These are phyloP conservation scores for Nannizzia gypsea DNA, from an alignment of 2,329 filamentous ascomycete species.

Conservation along the genomic window DNA sequence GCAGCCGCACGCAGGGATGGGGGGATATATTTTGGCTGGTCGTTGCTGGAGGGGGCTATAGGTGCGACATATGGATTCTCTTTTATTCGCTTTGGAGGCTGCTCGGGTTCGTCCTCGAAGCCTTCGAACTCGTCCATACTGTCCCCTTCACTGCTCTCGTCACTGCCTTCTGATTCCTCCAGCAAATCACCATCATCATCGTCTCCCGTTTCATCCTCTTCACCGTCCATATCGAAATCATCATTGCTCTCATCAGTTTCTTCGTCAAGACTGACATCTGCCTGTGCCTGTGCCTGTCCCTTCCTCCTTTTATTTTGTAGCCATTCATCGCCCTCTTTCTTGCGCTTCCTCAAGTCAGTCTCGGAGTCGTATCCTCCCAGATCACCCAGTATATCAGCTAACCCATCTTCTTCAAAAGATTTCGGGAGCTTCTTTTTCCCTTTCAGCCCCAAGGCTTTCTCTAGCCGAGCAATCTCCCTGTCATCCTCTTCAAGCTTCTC, in stretches of 20 bases:
- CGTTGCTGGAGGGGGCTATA: conserved; percentile 21
- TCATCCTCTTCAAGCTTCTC: conserved; percentile 67
- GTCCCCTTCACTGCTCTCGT: conserved; percentile 18
- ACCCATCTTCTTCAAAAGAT: conserved; percentile 66
- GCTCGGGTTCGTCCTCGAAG: conserved; percentile 26
- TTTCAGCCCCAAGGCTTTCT: conserved; percentile 70
- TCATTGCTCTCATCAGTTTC: conserved; percentile 26
- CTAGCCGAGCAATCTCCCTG: conserved; percentile 73
- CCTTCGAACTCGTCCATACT: conserved; percentile 27
- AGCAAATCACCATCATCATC: conserved; percentile 20
- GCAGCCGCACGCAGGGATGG: conserved; percentile 62
- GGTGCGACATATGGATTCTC: conserved; percentile 90
- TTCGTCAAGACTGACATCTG: conserved; percentile 21
- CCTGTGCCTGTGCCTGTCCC: conserved; percentile 27
- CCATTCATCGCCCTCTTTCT: conserved; percentile 53
- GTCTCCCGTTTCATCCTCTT: conserved; percentile 19
- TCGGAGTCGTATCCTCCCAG: conserved; percentile 44
- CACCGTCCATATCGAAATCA: conserved; percentile 23
- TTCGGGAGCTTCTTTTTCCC: conserved; percentile 62
- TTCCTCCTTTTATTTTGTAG: conserved; percentile 47
- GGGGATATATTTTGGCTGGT: conserved; percentile 66
- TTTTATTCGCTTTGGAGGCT: conserved; percentile 30
- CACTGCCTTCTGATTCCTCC: conserved; percentile 19
- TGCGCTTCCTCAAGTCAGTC: conserved; percentile 43
- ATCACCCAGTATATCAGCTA: conserved; percentile 65